A percentile compares a stretch with the other conserved stretches of the same genome.
Conservation (phyloP, 2,329 filamentous ascomycete species). For the Diaporthe citri region DNA sequence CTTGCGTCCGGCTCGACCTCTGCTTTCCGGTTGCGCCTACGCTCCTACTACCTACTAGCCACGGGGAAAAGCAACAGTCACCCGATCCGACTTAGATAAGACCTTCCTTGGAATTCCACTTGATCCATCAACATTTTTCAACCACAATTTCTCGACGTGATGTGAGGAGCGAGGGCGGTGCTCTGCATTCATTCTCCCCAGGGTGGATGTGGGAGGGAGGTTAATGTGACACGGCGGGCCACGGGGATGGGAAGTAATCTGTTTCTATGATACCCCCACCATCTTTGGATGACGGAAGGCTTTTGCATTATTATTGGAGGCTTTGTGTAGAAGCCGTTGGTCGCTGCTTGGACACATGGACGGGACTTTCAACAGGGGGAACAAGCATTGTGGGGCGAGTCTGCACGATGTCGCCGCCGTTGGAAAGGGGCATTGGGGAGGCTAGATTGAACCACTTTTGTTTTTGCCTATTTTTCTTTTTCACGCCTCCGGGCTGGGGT, state of each 20-base stretch:
- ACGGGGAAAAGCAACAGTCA: conserved; percentile 14
- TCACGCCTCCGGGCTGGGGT: not conserved
- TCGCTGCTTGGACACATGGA: not conserved
- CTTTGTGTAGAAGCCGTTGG: not conserved
- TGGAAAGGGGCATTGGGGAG: not conserved
- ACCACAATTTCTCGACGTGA: conserved; percentile 5
- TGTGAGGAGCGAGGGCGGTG: not conserved
- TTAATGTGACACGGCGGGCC: not conserved
- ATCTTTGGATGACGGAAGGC: conserved; percentile 19
- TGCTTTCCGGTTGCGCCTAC: not conserved
- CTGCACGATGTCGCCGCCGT: not conserved
- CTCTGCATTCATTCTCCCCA: not conserved
- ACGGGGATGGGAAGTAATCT: conserved; percentile 14
- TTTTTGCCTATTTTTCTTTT: not conserved
- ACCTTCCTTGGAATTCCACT: conserved; percentile 14
- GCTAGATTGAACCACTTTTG: conserved; percentile 11
- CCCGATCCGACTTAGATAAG: conserved; percentile 30
- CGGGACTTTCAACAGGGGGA: not conserved
- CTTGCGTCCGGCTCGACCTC: not conserved
- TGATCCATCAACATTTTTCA: not conserved
- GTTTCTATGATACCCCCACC: conserved; percentile 32
- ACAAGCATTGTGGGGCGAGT: not conserved
- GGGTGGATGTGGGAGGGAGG: not conserved
- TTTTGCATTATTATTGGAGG: conserved; percentile 7
- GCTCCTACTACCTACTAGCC: conserved; percentile 10